These are phyloP conservation scores for Globisporangium spiculum DNA, from an alignment of 352 stramenopile species.

Conservation along the genomic window DNA sequence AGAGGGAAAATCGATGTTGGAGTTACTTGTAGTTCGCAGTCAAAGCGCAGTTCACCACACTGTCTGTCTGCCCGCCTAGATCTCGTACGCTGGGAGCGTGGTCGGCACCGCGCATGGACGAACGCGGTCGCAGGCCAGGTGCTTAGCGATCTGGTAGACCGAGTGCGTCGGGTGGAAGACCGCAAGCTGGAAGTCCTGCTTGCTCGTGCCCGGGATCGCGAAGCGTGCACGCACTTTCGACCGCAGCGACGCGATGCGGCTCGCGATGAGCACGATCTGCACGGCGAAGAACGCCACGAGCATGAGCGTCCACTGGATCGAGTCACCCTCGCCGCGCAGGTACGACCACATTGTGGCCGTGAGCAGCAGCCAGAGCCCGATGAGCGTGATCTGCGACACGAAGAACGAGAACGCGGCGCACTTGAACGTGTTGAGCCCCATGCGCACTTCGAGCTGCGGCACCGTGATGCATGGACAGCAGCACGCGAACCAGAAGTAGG, in stretches of 20 bases:
- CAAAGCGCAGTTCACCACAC: background rate
- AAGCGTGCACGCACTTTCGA: constrained; percentile 14
- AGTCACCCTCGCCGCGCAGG: constrained; percentile 3
- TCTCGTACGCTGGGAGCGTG: constrained; percentile 13
- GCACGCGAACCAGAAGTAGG: constrained; percentile 16
- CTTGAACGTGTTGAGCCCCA: constrained; percentile 12
- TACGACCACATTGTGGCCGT: constrained; percentile 7
- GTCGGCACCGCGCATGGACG: constrained; percentile 4
- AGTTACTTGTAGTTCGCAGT: too few species aligned
- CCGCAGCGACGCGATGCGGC: constrained; percentile 11
- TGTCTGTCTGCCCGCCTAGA: background rate
- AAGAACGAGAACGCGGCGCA: constrained; percentile 6
- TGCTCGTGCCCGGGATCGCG: constrained; percentile 6
- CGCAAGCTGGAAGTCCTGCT: constrained; percentile 10
- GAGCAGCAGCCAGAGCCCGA: constrained; percentile 16
- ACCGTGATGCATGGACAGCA: constrained; percentile 15
- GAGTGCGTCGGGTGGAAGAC: constrained; percentile 8
- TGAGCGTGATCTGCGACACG: constrained; percentile 6
- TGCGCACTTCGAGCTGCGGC: constrained; percentile 13
- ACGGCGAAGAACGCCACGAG: constrained; percentile 3
- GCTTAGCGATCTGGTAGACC: constrained; percentile 13
- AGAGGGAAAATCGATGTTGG: too few species aligned
- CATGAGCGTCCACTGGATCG: constrained; percentile 6
- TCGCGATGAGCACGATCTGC: constrained; percentile 9
- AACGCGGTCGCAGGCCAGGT: constrained; percentile 13